Evolutionary conservation across 23 red algal genomes (phyloP), one percentile per base, ranked within the genome.

Genomic region (Rhodosorus marinus): DNA sequence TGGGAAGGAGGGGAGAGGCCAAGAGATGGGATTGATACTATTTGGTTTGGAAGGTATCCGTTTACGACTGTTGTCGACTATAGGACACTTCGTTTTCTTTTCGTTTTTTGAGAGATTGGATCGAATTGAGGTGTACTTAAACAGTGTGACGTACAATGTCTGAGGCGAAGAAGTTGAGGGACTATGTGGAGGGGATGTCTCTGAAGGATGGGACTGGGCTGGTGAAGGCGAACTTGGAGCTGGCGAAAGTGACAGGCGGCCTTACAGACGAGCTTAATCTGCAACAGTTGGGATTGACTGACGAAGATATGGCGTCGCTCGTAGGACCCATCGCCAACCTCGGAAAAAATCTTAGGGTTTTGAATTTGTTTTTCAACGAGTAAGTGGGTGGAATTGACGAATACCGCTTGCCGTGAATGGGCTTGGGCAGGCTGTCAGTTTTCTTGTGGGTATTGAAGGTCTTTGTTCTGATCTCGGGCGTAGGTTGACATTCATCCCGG

Each of bases 401-500:
- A n/a, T n/a, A n/a, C n/a, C n/a, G n/a, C n/a, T n/a, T n/a, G n/a
- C n/a, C n/a, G n/a, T n/a, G n/a, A n/a, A n/a, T n/a, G n/a, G n/a
- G n/a, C n/a, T n/a, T n/a, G n/a, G n/a, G n/a, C n/a, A n/a, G n/a
- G n/a, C n/a, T n/a, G n/a, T n/a, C 0, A 43, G 14, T 43, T 14
- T 14, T n/a, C 38, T 14, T 43, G 14, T 14, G 38, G n/a, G n/a
- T n/a, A 14, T 14, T n/a, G 38, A 14, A 43, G 14, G 38, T 14
- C 38, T 43, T n/a, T 43, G 14, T 14, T 43, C n/a, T 43, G n/a
- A 14, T 43, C 14, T 43, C 38, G 38, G 14, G 38, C n/a, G n/a
- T n/a, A 14, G 38, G n/a, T 14, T 81, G 14, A 60, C 62, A 17
- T 52, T 62, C 32, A 42, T 82, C 5, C 77, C 77, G n/a, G 77